A percentile compares a stretch with the other conserved stretches of the same genome.
Evolutionary conservation across 2,329 filamentous ascomycete species (phyloP).

Genomic region (Arthroderma uncinatum): DNA sequence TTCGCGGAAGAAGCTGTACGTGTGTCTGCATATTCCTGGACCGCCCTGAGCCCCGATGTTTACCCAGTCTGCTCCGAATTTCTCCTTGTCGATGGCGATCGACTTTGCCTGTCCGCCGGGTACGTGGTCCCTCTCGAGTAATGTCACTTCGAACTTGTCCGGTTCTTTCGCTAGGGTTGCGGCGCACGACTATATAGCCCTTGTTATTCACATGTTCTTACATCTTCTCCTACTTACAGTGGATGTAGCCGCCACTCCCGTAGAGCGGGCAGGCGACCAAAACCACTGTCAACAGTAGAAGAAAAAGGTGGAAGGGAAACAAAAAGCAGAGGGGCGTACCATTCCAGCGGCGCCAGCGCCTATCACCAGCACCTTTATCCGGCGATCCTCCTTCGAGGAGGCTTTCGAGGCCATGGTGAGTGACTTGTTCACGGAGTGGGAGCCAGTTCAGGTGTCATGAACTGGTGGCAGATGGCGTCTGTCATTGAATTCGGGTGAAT

Average conservation of each 20-base stretch:
- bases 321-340: conserved; percentile 26
- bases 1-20: conserved; percentile 49
- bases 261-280: neutral
- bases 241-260: neutral
- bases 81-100: conserved; percentile 44
- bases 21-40: conserved; percentile 51
- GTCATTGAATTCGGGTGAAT: neutral
- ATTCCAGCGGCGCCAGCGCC: conserved; percentile 54
- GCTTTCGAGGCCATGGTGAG: neutral
- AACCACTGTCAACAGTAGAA: conserved; percentile 10
- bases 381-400: conserved; percentile 19
- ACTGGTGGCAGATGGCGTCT: neutral
- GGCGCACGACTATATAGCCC: conserved; percentile 45
- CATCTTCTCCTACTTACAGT: neutral
- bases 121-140: conserved; percentile 49
- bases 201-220: conserved; percentile 2
- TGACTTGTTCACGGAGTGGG: neutral
- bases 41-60: conserved; percentile 54
- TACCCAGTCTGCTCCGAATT: conserved; percentile 48
- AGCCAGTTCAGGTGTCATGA: neutral
- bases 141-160: conserved; percentile 53
- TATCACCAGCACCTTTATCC: conserved; percentile 47
- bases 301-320: neutral
- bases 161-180: conserved; percentile 55
- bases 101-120: conserved; percentile 52